Evolutionary conservation across 345 rosid species (phyloP).

Genomic region (Euphorbia lathyris): DNA sequence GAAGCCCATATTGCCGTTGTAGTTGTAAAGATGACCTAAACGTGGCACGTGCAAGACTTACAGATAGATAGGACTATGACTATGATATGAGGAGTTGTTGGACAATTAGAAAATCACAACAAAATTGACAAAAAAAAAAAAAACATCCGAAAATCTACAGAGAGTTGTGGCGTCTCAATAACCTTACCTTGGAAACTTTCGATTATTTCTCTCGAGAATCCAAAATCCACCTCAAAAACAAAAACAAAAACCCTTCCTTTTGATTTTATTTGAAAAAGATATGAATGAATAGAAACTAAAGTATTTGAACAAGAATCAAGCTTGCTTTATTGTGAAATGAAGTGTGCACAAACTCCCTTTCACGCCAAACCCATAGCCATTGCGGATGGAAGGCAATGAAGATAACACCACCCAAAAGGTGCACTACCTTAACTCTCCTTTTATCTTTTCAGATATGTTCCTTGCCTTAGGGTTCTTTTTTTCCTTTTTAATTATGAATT

Average conservation of each 20-base stretch:
- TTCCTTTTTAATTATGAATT: not conserved
- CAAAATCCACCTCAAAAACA: slow-evolving; percentile 17
- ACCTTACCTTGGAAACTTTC: slow-evolving; percentile 8
- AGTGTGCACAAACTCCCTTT: slow-evolving; percentile 1
- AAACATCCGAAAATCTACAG: not conserved
- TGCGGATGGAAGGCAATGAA: slow-evolving; percentile 47
- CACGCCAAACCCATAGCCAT: slow-evolving; percentile 8
- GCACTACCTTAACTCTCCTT: not conserved
- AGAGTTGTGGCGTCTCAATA: slow-evolving; percentile 15
- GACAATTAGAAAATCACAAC: not conserved
- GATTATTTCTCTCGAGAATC: not conserved
- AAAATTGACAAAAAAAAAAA: not conserved
- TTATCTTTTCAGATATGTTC: not conserved
- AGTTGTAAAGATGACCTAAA: too few species aligned
- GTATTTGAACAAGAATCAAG: slow-evolving; percentile 6
- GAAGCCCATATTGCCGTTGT: too few species aligned
- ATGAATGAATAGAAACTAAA: not conserved
- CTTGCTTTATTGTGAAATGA: slow-evolving; percentile 18
- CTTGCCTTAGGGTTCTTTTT: not conserved
- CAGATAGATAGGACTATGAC: too few species aligned
- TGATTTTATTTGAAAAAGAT: not conserved
- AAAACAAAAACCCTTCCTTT: not conserved
- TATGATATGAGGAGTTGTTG: too few species aligned
- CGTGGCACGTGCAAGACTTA: too few species aligned
- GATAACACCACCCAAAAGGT: slow-evolving; percentile 41